Conservation (phyloP, 257 asterid species). For the Linderniella brevidens region DNA sequence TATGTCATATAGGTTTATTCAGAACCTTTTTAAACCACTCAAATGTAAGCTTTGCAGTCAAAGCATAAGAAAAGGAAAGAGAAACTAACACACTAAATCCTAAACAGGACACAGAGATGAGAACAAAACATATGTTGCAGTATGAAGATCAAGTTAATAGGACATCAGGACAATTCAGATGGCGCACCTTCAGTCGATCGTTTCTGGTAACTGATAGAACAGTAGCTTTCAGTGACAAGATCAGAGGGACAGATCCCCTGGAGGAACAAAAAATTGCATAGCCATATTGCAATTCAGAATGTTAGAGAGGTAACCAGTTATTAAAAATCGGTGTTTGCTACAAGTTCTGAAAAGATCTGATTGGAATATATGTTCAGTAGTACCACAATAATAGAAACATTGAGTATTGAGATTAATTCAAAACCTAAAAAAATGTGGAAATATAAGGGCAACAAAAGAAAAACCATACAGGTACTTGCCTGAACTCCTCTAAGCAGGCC, state of each 20-base stretch:
- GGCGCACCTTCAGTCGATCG: conserved; percentile 45
- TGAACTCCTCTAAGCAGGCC: conserved; percentile 35
- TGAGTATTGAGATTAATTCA: neutral
- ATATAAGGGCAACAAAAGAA: neutral
- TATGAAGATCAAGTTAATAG: conserved; percentile 1
- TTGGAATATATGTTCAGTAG: too few relatives aligned
- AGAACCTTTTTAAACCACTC: too few relatives aligned
- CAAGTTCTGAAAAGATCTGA: too few relatives aligned
- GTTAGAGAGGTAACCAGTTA: neutral
- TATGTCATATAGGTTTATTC: too few relatives aligned
- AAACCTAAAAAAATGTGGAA: neutral
- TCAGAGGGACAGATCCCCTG: conserved; percentile 51
- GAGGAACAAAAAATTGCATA: conserved; percentile 2
- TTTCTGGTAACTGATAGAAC: conserved; percentile 38
- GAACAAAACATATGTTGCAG: too few relatives aligned
- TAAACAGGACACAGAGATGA: too few relatives aligned
- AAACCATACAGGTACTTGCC: conserved; percentile 15
- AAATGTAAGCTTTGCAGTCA: too few relatives aligned
- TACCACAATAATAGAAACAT: neutral
- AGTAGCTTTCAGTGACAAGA: conserved; percentile 42
- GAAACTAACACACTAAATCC: too few relatives aligned
- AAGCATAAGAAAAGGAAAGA: too few relatives aligned
- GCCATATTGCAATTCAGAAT: neutral
- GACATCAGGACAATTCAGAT: conserved; percentile 3
- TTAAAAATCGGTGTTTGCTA: too few relatives aligned